Evolutionary conservation across 2,329 filamentous ascomycete genomes (phyloP), one percentile per base, ranked within the genome.

Genomic region (Xylariaceae sp.): DNA sequence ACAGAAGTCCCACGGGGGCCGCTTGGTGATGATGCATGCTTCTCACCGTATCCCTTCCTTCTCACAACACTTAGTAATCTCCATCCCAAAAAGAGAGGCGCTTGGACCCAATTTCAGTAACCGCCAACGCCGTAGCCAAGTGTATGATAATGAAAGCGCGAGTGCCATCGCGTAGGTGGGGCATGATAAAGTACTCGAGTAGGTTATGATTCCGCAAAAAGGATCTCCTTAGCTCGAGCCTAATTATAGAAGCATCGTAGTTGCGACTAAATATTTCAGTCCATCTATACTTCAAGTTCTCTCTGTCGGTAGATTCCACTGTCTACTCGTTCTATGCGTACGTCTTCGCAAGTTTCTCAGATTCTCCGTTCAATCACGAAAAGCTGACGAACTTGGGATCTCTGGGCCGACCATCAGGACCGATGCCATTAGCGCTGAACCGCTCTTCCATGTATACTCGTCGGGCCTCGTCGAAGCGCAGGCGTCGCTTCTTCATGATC

Each of bases 331-430:
- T 11, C n/a, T 14, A 11, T 34, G 29, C 56, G 24, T n/a, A 37
- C 14, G 14, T 26, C 43, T 11, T 11, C 24, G 17, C 46, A 24
- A 14, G 12, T 16, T 14, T 6, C 26, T 28, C 12, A 6, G 2
- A 17, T 29, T 16, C 16, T 17, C 17, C 5, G n/a, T n/a, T 23
- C 9, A 3, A 36, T 82, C 71, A 90, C 58, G 88, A 91, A 76
- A 98, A 98, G 72, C 91, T 96, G 58, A 98, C 92, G 72, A 96
- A 96, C 79, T 97, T 97, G 61, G 93, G 92, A 78, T 98, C 94
- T 71, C 87, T 84, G 61, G 95, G 95, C 67, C 88, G 78, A 4
- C 95, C 95, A 75, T 99, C 95, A 4, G 90, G 83, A 1, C 88
- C 92, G 72, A 99, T 97, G 48, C 91, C 90, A 69, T 96, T 91